Evolutionary conservation across 2,329 filamentous ascomycete species (phyloP).

Genomic region (Colletotrichum gloeosporioides): DNA sequence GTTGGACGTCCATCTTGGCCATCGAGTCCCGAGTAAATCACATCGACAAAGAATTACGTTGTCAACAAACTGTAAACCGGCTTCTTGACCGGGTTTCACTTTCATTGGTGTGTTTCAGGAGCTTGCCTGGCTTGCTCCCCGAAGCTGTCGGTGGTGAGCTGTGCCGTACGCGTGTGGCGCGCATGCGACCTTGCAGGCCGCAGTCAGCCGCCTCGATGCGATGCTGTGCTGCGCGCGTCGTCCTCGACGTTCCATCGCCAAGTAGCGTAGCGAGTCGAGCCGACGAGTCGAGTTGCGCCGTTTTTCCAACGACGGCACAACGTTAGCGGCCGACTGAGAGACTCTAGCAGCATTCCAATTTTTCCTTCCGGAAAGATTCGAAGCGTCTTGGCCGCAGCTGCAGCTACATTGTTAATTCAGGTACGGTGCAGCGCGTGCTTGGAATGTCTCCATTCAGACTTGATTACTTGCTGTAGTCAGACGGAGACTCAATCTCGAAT

Average conservation of each 20-base stretch:
- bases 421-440: background rate
- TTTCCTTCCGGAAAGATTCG: constrained; percentile 14
- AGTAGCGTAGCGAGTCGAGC: background rate
- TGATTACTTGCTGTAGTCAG: background rate
- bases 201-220: constrained; percentile 9
- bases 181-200: constrained; percentile 2
- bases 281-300: background rate
- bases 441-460: background rate
- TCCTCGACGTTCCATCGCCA: constrained; percentile 14
- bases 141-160: background rate
- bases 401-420: background rate
- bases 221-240: background rate
- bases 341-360: background rate
- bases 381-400: constrained; percentile 17
- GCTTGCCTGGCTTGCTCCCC: background rate
- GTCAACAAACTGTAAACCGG: background rate
- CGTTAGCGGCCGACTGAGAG: background rate
- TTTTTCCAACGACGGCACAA: background rate
- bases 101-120: constrained; percentile 20
- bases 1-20: background rate
- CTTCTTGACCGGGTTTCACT: constrained; percentile 3
- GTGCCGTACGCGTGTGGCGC: background rate
- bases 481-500: background rate
- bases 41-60: background rate
- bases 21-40: background rate